Evolutionary conservation across 176 grass and related monocot species (phyloP), one percentile per base, ranked within the genome.

Genomic region (Poa annua): DNA sequence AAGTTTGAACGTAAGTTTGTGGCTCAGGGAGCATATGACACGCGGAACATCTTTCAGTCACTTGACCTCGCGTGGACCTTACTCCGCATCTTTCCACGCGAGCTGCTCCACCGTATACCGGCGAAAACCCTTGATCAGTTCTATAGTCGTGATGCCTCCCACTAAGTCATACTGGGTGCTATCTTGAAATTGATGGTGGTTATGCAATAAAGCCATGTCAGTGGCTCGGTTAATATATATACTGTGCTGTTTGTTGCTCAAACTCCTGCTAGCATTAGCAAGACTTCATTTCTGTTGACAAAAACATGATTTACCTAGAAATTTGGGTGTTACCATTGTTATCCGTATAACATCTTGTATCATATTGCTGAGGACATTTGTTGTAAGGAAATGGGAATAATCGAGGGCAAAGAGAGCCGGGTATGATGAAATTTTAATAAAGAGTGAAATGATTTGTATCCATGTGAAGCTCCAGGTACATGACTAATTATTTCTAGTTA

Each of bases 1-100:
- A 99, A 96, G 74, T 99, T 99, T 59, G 96, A 99, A 68, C 84
- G 83, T 69, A 96, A 99, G 79, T 93, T 99, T 52, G 96, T 99
- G 10, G 15, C 87, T 11, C 96, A 99, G 87, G 89, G 96, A 1
- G 93, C 91, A 77, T 99, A 98, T 9, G 96, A 98, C 48, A 93
- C 91, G 0, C 83, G 96, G 12, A 95, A 96, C 89, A 93, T 99
- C 75, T 96, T 99, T 88, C 96, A 99, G 55, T 99, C 93, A 9
- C 96, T 99, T 51, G 96, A 99, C 79, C 76, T 99, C 14, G 96
- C 96, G 35, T 99, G 96, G 96, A 87, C 96, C 25, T 66, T 99
- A 17, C 93, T 99, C 19, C 91, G 93, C 41, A 98, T 99, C 52
- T 96, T 99, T 15, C 96, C 96, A 3, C 87, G 96, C 7, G 89